Conservation (phyloP, 306 rosid genomes). For the Vigna angularis region DNA sequence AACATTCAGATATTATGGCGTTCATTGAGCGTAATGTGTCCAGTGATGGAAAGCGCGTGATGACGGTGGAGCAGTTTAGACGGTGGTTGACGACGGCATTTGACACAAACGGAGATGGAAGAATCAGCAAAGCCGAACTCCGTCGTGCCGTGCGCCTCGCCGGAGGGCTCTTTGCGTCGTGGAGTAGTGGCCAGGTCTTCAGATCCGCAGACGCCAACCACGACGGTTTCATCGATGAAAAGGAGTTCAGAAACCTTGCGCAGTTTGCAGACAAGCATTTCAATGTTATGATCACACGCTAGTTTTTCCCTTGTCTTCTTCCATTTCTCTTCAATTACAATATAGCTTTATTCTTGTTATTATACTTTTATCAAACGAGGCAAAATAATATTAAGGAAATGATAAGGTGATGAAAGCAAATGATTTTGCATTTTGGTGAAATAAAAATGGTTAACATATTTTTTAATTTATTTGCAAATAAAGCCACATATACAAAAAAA, state of each 20-base stretch:
- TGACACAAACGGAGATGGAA: conserved; percentile 42
- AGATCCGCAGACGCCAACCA: conserved; percentile 35
- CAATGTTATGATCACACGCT: conserved; percentile 37
- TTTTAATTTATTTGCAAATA: no score
- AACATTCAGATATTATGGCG: conserved; percentile 19
- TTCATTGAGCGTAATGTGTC: conserved; percentile 38
- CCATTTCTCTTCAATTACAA: neutral
- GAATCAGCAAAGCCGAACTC: conserved; percentile 46
- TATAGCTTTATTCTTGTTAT: neutral
- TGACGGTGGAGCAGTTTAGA: conserved; percentile 50
- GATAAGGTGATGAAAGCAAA: no score
- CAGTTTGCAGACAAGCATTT: conserved; percentile 51
- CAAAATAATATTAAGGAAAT: no score
- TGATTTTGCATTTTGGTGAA: no score
- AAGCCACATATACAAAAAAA: no score
- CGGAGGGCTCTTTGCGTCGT: conserved; percentile 39
- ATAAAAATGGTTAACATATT: no score
- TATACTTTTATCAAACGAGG: neutral
- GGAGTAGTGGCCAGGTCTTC: conserved; percentile 24
- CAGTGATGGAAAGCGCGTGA: conserved; percentile 43
- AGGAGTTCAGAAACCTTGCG: conserved; percentile 45
- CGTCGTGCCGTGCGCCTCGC: conserved; percentile 38
- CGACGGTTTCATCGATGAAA: conserved; percentile 51
- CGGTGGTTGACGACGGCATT: conserved; percentile 47
- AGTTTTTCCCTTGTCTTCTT: neutral